Evolutionary conservation across 805 yeast species (phyloP).

Genomic region (Ogataea nakhonphanomensis): DNA sequence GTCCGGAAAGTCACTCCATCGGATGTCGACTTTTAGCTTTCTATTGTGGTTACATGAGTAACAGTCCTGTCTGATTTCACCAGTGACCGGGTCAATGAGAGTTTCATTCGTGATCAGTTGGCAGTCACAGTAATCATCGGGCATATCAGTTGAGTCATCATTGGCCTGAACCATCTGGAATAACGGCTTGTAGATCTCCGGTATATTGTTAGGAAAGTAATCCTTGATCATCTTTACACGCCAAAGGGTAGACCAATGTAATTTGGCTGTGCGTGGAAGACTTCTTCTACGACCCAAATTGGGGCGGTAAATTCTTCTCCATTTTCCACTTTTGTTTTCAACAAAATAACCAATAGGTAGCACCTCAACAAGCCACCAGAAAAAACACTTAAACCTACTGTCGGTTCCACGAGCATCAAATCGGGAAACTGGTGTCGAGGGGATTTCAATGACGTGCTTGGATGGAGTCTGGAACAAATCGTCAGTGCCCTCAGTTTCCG

Average conservation of each 20-base stretch:
- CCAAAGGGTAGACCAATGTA: constrained; percentile 69
- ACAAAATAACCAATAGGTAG: constrained; percentile 55
- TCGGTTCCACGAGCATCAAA: constrained; percentile 41
- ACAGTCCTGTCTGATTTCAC: constrained; percentile 16
- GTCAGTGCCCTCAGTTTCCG: background rate
- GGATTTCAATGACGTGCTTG: constrained; percentile 18
- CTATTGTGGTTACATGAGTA: constrained; percentile 2
- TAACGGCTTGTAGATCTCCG: constrained; percentile 30
- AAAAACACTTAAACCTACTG: constrained; percentile 25
- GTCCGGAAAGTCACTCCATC: constrained; percentile 36
- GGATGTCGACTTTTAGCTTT: constrained; percentile 16
- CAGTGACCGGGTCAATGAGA: constrained; percentile 19
- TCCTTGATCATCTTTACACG: constrained; percentile 44
- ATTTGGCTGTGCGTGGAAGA: constrained; percentile 40
- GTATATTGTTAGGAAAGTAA: constrained; percentile 45
- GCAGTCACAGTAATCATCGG: constrained; percentile 8
- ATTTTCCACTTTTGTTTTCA: constrained; percentile 45
- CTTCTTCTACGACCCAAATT: constrained; percentile 53
- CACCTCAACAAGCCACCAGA: constrained; percentile 64
- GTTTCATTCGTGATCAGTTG: constrained; percentile 17
- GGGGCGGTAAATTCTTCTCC: constrained; percentile 50
- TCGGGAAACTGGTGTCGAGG: constrained; percentile 21
- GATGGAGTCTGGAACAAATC: constrained; percentile 16
- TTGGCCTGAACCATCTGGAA: constrained; percentile 11
- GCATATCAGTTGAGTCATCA: background rate